phyloP scores from a whole-genome alignment of 371 early-diverging fungal genomes.

The Batkoa obscura region DNA sequence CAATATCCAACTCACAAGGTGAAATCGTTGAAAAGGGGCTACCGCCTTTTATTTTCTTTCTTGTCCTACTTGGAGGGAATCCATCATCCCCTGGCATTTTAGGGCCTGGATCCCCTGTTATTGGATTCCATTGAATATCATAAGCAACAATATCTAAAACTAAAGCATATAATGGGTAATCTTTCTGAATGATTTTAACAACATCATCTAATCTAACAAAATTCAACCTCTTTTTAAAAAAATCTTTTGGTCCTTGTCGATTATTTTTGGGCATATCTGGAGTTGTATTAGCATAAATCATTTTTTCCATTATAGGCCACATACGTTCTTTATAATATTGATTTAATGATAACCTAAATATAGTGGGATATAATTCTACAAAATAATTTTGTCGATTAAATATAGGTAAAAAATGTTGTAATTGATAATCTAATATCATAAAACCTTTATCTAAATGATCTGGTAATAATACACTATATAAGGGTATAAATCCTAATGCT shows the following conservation, averaged over 20 bases:
- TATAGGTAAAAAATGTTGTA: not conserved
- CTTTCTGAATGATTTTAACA: not conserved
- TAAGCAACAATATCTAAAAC: not conserved
- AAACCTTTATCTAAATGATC: not conserved
- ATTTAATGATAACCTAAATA: not conserved
- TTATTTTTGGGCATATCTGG: not conserved
- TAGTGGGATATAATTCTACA: not conserved
- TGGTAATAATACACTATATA: not conserved
- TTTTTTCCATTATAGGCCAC: not conserved
- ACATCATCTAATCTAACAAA: not conserved
- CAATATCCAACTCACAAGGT: not conserved
- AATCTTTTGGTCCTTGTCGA: not conserved
- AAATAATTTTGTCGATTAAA: not conserved
- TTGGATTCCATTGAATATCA: not conserved
- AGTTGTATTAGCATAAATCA: not conserved
- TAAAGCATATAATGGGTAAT: not conserved
- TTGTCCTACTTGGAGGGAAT: not conserved
- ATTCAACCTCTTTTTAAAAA: not conserved
- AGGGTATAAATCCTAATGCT: not conserved
- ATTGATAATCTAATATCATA: not conserved
- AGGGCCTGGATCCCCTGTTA: not conserved
- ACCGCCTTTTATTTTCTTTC: not conserved
- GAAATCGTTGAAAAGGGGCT: not conserved
- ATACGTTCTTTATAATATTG: not conserved
- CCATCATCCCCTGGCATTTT: not conserved